phyloP scores from a whole-genome alignment of 2,329 filamentous ascomycete genomes.

The Byssoonygena ceratinophila region DNA sequence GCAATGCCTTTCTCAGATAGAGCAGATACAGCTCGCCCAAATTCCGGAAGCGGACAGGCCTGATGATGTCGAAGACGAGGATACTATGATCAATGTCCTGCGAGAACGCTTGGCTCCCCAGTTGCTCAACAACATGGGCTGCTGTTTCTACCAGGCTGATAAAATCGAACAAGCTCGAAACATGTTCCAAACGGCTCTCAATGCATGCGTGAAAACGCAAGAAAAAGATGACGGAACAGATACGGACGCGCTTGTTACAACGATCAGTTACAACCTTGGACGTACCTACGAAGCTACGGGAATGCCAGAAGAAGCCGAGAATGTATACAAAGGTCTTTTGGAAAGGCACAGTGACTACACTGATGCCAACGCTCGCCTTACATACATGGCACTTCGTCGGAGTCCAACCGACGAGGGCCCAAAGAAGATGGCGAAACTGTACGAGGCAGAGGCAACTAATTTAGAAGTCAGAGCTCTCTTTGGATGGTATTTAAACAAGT shows the following conservation, averaged over 20 bases:
- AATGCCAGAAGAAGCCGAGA: conserved; percentile 69
- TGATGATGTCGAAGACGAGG: conserved; percentile 50
- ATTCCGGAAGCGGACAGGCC: conserved; percentile 61
- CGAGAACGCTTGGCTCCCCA: conserved; percentile 77
- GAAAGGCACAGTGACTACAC: conserved; percentile 83
- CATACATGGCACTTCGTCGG: conserved; percentile 76
- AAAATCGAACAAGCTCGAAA: conserved; percentile 70
- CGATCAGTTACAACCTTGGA: conserved; percentile 92
- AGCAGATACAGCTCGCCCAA: conserved; percentile 75
- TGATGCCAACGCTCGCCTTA: conserved; percentile 76
- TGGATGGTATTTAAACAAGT: conserved; percentile 88
- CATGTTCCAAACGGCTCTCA: conserved; percentile 83
- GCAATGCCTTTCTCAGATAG: conserved; percentile 82
- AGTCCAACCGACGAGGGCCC: conserved; percentile 77
- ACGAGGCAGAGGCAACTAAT: conserved; percentile 71
- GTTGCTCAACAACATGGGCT: conserved; percentile 92
- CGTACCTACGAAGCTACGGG: conserved; percentile 83
- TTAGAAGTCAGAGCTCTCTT: conserved; percentile 87
- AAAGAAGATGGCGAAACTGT: conserved; percentile 73
- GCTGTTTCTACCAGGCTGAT: conserved; percentile 83
- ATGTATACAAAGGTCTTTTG: conserved; percentile 77
- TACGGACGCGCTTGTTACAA: conserved; percentile 83
- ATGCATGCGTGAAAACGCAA: conserved; percentile 71
- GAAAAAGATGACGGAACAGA: conserved; percentile 67
- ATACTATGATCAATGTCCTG: conserved; percentile 47